Base-by-base conservation (phyloP, 805 yeast species). In the Saturnispora kantuleensis region DNA sequence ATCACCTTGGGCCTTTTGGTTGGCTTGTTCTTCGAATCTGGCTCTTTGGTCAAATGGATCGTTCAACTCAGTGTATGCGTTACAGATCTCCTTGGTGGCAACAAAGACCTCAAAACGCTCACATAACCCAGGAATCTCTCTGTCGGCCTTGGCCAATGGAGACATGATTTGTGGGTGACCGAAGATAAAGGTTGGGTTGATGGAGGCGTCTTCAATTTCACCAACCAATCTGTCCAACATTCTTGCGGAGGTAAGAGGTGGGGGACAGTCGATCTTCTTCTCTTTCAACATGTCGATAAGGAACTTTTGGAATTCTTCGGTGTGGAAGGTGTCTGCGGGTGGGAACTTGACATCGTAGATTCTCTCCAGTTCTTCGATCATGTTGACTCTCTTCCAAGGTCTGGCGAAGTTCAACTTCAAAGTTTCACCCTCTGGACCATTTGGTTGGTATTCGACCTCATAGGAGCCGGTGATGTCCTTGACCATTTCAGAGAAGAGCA, bases 161-260 rank as follows among this genome's bases (percentile, higher is more conserved):
- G 97, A 90, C 98, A 90, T 90, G 94, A 90, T 87, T 73, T 90
- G 97, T 48, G 98, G 98, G 68, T 90, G 98, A 57, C 98, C 98
- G 60, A 87, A 89, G 67, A 90, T 85, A 68, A 90, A 90, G 39
- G 97, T 93, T 57, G 98, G 98, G 75, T 86, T 93, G 68, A 90
- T 84, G 64, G 94, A 86, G 43, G 79, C 73, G 60, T 89, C 97
- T 73, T 90, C 98, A 66, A 83, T 77, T 65, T 87, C 97, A 62
- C 98, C 97, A 57, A 90, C 96, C 52, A 90, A 79, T 74, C 86
- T 89, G 75, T 93, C 98, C 65, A 93, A 79, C 97, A 90, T 90
- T 73, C 98, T 85, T 46, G 98, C 96, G 69, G 90, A 90, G 56
- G 98, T 90, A 60, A 89, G 76, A 34, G 89, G 87, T 39, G 93